Base-by-base conservation (phyloP, 169 alveolate species). In the Plasmodium gonderi region DNA sequence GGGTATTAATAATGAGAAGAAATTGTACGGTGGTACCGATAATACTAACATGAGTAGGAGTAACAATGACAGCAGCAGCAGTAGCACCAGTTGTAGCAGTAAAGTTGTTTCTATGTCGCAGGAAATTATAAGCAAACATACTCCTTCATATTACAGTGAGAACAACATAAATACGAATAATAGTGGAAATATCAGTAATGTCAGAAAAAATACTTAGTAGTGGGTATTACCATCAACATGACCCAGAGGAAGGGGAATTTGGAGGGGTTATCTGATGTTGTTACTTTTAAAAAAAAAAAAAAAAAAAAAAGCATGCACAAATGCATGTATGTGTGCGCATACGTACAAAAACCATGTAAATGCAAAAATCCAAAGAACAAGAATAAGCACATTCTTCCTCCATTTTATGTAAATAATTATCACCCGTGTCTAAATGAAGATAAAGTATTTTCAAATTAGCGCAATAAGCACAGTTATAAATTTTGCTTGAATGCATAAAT, bases 61-160 rank as follows among this genome's bases (percentile, higher is more conserved):
- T 36, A 40, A 78, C 49, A 33, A 75, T 64, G 68, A 65, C 5
- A 69, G 79, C 2, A 69, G 11, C 2, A 69, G 79, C 23, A 72
- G 51, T 17, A 40, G 80, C 80, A 72, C 45, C 54, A 72, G 64
- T 42, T 36, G 80, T 17, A 72, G 80, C 45, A 40, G 51, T 42
- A 31, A 69, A 69, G 20, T 31, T 38, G 54, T 31, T 33, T 54
- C 69, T 23, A 54, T 23, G 33, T 8, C 33, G 69, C 69, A 12
- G 69, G 69, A 54, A 0, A 3, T 54, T 12, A 31, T 31, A n/a
- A n/a, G 69, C 11, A 54, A 54, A 31, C 69, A 31, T 31, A 12
- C 23, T 14, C 69, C 69, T 4, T 6, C 11, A 12, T 54, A 54
- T 31, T 54, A 54, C 69, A 12, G 23, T 17, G 69, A 54, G 33